These are phyloP conservation scores for Podochytrium sp. DNA, from an alignment of 192 early-diverging fungal genomes.

Conservation along the genomic window DNA sequence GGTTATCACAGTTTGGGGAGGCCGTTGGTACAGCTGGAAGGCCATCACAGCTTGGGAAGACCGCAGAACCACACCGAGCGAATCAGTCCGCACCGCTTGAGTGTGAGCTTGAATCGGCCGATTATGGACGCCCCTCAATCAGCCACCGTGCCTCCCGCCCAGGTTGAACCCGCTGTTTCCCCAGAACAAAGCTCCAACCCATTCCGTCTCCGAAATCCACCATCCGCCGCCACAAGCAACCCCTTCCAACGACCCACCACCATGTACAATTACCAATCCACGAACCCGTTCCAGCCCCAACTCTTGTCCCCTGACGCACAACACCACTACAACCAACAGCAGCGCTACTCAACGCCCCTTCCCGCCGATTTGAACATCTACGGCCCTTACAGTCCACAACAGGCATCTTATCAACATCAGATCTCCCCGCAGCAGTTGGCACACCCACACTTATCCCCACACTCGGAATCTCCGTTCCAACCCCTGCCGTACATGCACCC, in stretches of 20 bases:
- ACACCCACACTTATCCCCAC: conserved; percentile 6
- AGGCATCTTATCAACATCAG: background rate
- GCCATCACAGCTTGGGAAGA: too few species aligned
- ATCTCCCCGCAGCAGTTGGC: background rate
- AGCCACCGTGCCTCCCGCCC: background rate
- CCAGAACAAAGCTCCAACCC: background rate
- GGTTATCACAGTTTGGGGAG: too few species aligned
- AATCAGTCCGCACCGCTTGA: too few species aligned
- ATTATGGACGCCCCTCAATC: too few species aligned
- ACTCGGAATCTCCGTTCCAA: background rate
- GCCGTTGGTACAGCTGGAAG: too few species aligned
- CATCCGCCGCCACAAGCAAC: background rate
- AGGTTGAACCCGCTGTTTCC: background rate
- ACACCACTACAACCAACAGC: background rate
- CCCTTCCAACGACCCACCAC: conserved; percentile 15
- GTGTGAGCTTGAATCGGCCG: too few species aligned
- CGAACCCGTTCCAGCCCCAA: background rate
- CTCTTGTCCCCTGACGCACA: background rate
- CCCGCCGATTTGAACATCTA: background rate
- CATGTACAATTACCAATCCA: background rate
- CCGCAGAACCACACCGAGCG: too few species aligned
- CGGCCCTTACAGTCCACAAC: conserved; percentile 2
- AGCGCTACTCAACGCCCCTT: conserved; percentile 8
- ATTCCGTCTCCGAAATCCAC: background rate
- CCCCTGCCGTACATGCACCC: background rate